Base-by-base conservation (phyloP, 331 rosid genomes). In the Quercus phellos region DNA sequence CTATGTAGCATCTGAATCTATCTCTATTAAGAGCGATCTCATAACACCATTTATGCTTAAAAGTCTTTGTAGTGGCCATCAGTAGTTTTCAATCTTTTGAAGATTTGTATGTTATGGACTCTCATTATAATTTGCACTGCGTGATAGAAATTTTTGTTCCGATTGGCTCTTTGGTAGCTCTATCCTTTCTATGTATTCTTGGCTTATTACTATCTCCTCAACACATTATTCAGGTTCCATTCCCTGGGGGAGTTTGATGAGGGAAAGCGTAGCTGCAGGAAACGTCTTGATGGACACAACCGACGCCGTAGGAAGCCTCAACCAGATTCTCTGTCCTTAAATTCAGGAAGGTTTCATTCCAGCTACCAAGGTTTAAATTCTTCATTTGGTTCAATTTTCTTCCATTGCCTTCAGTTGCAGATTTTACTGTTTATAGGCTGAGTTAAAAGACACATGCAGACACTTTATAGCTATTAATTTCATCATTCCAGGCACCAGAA, bases 211-310 rank as follows among this genome's bases (percentile, higher is more conserved):
- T 30, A 66, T 43, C 24, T 27, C 10, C 1, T 70, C 26, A 19
- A 42, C 38, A 26, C 58, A 24, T 58, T 67, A 19, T 4, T 29
- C 74, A 89, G 90, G 87, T 89, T 87, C 85, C 93, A 85, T 83
- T 85, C 88, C 35, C 63, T 87, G 82, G 90, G 5, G n/a, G 93
- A 89, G 77, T 87, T 89, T 63, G 93, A 89, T 43, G 85, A 89
- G 53, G 82, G 84, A 68, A 89, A 89, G 53, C 70, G 93, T 74
- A 89, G 89, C 86, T 87, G 93, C 82, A 70, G 93, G 77, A 89
- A 82, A 54, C 89, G 93, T 29, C 88, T 89, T 38, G 93, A 79
- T 63, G 88, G 89, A 51, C 90, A 89, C 82, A 89, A 89, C 75
- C 77, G 85, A 66, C 85, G 89, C 29, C 77, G 89, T 66, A 83